These are phyloP conservation scores for Evernia prunastri DNA, from an alignment of 495 filamentous ascomycete species.

Conservation along the genomic window DNA sequence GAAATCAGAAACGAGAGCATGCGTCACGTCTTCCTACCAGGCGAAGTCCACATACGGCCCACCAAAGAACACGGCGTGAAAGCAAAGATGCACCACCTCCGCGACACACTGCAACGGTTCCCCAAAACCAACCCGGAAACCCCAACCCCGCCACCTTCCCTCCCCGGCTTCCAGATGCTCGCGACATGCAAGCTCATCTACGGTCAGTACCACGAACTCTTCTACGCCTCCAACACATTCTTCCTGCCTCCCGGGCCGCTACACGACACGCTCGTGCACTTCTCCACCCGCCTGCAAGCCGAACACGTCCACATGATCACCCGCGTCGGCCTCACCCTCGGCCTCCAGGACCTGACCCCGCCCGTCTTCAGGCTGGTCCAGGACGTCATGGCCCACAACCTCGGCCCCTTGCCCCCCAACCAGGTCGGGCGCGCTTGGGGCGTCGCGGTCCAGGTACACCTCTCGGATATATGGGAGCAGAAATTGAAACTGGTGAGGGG, in stretches of 20 bases:
- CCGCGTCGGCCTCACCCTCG: not conserved
- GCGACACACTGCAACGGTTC: too few relatives aligned
- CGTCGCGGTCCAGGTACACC: too few relatives aligned
- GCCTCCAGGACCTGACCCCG: not conserved
- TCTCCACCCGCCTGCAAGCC: not conserved
- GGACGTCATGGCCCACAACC: too few relatives aligned
- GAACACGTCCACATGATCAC: not conserved
- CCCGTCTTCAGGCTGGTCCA: not conserved
- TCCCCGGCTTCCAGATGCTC: not conserved
- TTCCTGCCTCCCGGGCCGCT: not conserved
- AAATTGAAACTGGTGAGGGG: too few relatives aligned
- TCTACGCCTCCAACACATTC: not conserved
- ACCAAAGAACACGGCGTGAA: too few relatives aligned
- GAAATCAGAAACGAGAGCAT: not conserved
- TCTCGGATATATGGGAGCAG: too few relatives aligned
- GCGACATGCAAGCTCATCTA: not conserved
- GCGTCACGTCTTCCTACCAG: not conserved
- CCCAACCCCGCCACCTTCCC: not conserved
- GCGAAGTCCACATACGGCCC: not conserved
- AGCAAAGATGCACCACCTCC: too few relatives aligned
- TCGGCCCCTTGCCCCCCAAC: too few relatives aligned
- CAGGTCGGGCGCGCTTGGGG: too few relatives aligned
- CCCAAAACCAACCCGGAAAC: too few relatives aligned
- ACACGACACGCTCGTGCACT: not conserved
- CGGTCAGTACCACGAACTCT: not conserved